A percentile compares a stretch with the other conserved stretches of the same genome.
Evolutionary conservation across 140 eudicot genomes (phyloP).

Genomic region (Erigeron philadelphicus): DNA sequence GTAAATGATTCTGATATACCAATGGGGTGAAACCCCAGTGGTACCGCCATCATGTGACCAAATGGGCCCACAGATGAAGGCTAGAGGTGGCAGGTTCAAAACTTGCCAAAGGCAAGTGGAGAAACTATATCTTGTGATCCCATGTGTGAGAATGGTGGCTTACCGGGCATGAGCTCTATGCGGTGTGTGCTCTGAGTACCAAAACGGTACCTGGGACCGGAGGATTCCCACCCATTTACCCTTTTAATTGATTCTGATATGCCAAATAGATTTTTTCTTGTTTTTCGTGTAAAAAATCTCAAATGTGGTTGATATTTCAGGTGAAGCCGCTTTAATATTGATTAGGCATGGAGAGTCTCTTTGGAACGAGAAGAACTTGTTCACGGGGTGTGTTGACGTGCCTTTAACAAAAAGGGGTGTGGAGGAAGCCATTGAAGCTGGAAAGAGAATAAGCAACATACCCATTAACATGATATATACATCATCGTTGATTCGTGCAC

Average conservation of each 20-base stretch:
- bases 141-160: too few species aligned
- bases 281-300: neutral
- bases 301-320: constrained; percentile 30
- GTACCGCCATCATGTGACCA: too few species aligned
- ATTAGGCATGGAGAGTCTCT: constrained; percentile 94
- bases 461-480: constrained; percentile 91
- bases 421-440: constrained; percentile 96
- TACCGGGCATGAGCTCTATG: too few species aligned
- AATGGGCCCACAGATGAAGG: too few species aligned
- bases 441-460: constrained; percentile 82
- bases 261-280: neutral
- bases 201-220: too few species aligned
- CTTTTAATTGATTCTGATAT: neutral
- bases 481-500: constrained; percentile 88
- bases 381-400: constrained; percentile 96
- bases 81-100: too few species aligned
- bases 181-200: too few species aligned
- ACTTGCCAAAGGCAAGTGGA: too few species aligned
- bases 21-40: too few species aligned
- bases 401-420: constrained; percentile 86
- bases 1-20: neutral
- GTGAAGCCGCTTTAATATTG: constrained; percentile 80
- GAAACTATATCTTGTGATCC: too few species aligned
- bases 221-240: too few species aligned
- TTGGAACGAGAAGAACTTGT: constrained; percentile 92